Base-by-base conservation (phyloP, 1,284 basidiomycete species). In the Papiliotrema terrestris region DNA sequence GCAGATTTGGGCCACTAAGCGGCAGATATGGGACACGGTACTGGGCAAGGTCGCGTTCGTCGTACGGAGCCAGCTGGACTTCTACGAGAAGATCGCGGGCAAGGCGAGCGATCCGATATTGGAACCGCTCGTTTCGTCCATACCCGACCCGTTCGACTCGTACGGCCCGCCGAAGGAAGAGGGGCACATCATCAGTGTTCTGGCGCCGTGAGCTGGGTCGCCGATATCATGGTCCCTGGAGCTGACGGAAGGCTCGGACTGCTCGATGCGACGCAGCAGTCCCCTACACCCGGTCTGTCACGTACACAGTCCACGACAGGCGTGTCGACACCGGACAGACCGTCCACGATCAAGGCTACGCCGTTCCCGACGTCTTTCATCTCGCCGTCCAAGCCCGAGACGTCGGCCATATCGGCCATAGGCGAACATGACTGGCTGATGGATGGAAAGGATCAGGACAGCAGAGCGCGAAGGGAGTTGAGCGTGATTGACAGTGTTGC, bases 31-130 rank as follows among this genome's bases (percentile, higher is more conserved):
- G 94, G 85, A 91, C 65, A 84, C 85, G 15, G 89, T 96, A 13
- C 85, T 93, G 67, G 83, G 81, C 60, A 92, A 92, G 79, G 86
- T 88, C 59, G 59, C 79, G 60, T 71, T 73, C 48, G 65, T 73
- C 17, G 63, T 76, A 13, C 65, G 73, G 39, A 72, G 70, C 22
- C 74, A 73, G 55, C 64, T 78, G 42, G 75, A 78, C 54, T 73
- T 78, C 25, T 76, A 74, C 62, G 74, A 76, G 45, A 77, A 77
- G 65, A 68, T 77, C 32, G 66, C 71, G 26, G 66, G 72, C 42
- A 97, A 97, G 81, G 86, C 90, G 82, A 89, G 81, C 58, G 93
- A 97, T 76, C 89, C 91, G 25, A 82, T 92, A 50, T 84, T 97
- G 57, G 92, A 96, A 72, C 87, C 87, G 3, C 88, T 97, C 83